Percentiles rank a stretch among this genome's conserved stretches.
These are phyloP conservation scores for Hypericum androsaemum DNA, from an alignment of 345 rosid species.

Conservation along the genomic window DNA sequence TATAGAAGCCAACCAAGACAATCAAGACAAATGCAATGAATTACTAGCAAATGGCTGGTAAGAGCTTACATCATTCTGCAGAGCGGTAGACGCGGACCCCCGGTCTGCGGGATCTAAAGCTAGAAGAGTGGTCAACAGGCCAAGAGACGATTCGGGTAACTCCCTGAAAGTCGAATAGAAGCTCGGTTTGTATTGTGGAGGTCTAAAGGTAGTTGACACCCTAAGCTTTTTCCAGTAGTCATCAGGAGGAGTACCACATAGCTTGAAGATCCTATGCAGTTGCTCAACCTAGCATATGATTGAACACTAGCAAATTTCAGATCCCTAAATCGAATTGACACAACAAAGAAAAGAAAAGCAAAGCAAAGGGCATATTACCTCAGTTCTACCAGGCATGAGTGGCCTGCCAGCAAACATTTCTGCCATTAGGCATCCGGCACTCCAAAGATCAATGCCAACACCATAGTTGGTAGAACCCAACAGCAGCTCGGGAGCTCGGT, in stretches of 20 bases:
- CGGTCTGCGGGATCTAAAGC: constrained; percentile 46
- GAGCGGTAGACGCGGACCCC: constrained; percentile 39
- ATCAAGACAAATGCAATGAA: no score
- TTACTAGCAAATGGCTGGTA: background rate
- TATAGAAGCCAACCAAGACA: background rate
- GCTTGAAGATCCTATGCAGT: constrained; percentile 69
- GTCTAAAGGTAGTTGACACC: constrained; percentile 50
- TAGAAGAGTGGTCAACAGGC: constrained; percentile 47
- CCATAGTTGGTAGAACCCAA: constrained; percentile 49
- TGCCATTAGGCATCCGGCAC: constrained; percentile 60
- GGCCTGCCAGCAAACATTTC: constrained; percentile 52
- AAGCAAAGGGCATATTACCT: constrained; percentile 23
- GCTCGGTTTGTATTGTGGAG: constrained; percentile 36
- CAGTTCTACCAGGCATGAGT: constrained; percentile 50
- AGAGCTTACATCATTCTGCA: constrained; percentile 33
- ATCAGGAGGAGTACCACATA: constrained; percentile 82
- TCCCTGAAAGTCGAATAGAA: constrained; percentile 28
- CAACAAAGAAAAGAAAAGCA: background rate
- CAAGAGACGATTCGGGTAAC: constrained; percentile 39
- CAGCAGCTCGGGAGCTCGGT: constrained; percentile 57
- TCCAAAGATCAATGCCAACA: constrained; percentile 59
- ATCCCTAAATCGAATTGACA: background rate
- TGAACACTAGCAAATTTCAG: constrained; percentile 1
- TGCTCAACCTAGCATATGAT: constrained; percentile 56
- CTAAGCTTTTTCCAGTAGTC: constrained; percentile 73